Evolutionary conservation across 768 basidiomycete species (phyloP), one percentile per base, ranked within the genome.

Genomic region (Agaricus sinodeliciosus): DNA sequence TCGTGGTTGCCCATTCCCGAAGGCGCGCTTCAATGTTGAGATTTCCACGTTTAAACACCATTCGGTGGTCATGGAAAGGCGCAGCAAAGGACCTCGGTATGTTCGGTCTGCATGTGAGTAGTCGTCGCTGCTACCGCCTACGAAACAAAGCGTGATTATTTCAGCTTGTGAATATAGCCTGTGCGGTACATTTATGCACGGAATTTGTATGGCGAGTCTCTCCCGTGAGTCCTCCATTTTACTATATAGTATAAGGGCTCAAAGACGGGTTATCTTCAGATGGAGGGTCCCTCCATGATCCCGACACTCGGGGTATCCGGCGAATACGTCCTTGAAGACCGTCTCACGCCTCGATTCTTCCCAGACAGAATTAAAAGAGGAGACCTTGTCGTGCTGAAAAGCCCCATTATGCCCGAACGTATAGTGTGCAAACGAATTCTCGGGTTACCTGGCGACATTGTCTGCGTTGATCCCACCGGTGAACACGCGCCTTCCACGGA

Each of bases 401-500:
- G 89, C 1, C 91, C 93, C 9, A 63, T 82, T 43, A 76, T 82
- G 51, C 87, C 87, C 2, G 67, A 68, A 3, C 78, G 78, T 43
- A 69, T 82, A 26, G 78, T 95, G 34, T 94, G 91, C 70, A 98
- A 98, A 72, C 82, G 95, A 39, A 72, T 98, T 9, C 76, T 95
- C 34, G 95, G 94, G 1, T 70, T 98, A 19, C 87, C 93, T 19
- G 94, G 95, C 3, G 95, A 97, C 67, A 70, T 84, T 34, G 65
- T 98, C 27, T 92, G 90, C 56, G 86, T 93, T 18, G 93, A 98
- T 65, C 94, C 94, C 16, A 85, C 85, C 3, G 87, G 86, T 3
- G 58, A 67, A 47, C 69, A 70, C 45, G 83, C 80, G 8, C 80
- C 84, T 9, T 81, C 83, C 9, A 75, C 74, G 13, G 87, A 87